Conservation (phyloP, 495 filamentous ascomycete genomes). For the Penicillium coffeae region DNA sequence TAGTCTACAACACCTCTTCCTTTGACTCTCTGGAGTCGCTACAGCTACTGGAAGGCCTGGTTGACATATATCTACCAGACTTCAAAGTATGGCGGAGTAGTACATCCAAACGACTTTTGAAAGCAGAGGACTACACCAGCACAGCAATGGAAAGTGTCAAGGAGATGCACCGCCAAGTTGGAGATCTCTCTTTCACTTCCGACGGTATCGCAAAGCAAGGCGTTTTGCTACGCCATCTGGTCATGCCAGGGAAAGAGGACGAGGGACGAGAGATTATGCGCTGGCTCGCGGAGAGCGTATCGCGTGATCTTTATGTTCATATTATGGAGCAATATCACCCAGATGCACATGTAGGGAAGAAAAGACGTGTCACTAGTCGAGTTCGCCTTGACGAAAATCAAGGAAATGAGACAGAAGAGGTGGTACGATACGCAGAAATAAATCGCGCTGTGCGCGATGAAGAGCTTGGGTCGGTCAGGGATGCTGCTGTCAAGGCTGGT, state of each 20-base stretch:
- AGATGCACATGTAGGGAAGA: conserved; percentile 70
- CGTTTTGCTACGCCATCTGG: conserved; percentile 66
- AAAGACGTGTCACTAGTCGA: conserved; percentile 31
- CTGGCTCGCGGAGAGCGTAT: conserved; percentile 65
- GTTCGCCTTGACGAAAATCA: conserved; percentile 8
- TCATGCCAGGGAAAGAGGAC: conserved; percentile 70
- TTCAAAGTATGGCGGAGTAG: conserved; percentile 69
- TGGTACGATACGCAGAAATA: conserved; percentile 67
- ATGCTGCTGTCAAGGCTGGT: conserved; percentile 63
- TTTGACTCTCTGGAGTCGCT: conserved; percentile 69
- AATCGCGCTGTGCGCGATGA: conserved; percentile 63
- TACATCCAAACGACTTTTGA: conserved; percentile 65
- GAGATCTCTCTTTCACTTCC: conserved; percentile 69
- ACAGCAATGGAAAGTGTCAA: conserved; percentile 67
- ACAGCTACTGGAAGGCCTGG: conserved; percentile 63
- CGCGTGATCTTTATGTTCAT: conserved; percentile 64
- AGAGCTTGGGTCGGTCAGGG: conserved; percentile 57
- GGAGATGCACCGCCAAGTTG: conserved; percentile 72
- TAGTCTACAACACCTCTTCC: conserved; percentile 75
- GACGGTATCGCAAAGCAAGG: conserved; percentile 75
- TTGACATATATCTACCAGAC: conserved; percentile 76
- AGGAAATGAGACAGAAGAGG: conserved; percentile 16
- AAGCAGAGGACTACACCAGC: conserved; percentile 65
- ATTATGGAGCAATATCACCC: conserved; percentile 80
- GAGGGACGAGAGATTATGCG: conserved; percentile 65